These are phyloP conservation scores for Trifolium repens DNA, from an alignment of 306 rosid genomes.

Conservation along the genomic window DNA sequence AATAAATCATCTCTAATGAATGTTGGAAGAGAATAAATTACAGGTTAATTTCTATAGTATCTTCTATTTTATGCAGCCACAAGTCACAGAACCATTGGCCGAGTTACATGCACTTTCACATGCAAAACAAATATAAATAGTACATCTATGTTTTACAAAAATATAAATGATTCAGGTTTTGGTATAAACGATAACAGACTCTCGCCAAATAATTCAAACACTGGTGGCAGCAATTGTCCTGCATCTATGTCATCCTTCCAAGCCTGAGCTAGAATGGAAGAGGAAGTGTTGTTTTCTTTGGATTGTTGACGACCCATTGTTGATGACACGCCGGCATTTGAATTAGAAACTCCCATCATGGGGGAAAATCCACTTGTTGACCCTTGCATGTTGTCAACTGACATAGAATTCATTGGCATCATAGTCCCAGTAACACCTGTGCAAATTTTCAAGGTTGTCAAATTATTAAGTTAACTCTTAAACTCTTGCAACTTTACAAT, in stretches of 20 bases:
- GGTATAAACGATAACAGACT: conserved; percentile 66
- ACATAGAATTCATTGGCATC: conserved; percentile 77
- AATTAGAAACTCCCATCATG: conserved; percentile 53
- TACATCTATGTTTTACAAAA: conserved; percentile 58
- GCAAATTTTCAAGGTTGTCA: not conserved
- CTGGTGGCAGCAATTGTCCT: conserved; percentile 62
- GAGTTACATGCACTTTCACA: conserved; percentile 24
- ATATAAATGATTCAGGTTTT: conserved; percentile 64
- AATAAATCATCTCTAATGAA: conserved; percentile 16
- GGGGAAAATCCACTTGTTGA: conserved; percentile 59
- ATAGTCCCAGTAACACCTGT: not conserved
- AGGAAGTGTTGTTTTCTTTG: conserved; percentile 9
- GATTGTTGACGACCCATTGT: conserved; percentile 46
- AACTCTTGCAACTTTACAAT: not conserved
- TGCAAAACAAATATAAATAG: conserved; percentile 28
- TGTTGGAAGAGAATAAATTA: not conserved
- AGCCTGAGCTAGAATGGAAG: conserved; percentile 70
- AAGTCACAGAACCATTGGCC: not conserved
- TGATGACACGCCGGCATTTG: conserved; percentile 44
- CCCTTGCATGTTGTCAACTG: conserved; percentile 71
- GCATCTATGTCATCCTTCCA: conserved; percentile 91
- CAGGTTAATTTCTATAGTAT: conserved; percentile 35
- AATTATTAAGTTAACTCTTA: not conserved
- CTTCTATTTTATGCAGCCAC: conserved; percentile 19
- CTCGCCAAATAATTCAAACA: conserved; percentile 74